Base-by-base conservation (phyloP, 179 eudicot genomes). In the Gypsophila paniculata region DNA sequence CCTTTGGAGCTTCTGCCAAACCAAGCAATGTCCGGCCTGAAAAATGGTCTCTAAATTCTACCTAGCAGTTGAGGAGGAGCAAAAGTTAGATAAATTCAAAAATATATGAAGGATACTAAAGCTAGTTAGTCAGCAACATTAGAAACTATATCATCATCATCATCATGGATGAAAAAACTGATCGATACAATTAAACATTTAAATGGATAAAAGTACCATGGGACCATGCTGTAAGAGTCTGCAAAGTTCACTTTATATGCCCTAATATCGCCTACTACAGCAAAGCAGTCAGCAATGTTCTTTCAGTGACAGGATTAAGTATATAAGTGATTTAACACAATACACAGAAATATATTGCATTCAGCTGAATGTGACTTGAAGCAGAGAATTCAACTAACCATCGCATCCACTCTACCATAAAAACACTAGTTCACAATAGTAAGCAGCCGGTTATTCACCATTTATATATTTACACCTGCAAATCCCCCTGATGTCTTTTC, bases 1-100 rank as follows among this genome's bases (percentile, higher is more conserved):
- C 97, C 49, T 85, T 81, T 36, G 97, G 99, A 51, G 91, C 96
- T 82, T 95, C 99, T 22, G 96, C 95, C 49, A 87, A 72, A 65
- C 96, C 97, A 71, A 72, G 72, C 74, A 72, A 80, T 21, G 79
- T 82, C 73, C 90, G 83, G 68, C 99, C 99, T 8, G 90, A 92
- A 76, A 86, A 91, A 81, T 91, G 96, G 25, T 84, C 87, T 72
- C 71, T 81, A 76, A 88, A 92, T 76, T 90, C 95, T 61, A 95
- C 99, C 99, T 95, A 70, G 67, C 69, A 29, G 29, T 32, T 46
- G 48, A 72, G 17, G 13, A 63, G 21, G 46, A 68, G 65, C 62
- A 26, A 66, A 19, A 49, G 14, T 68, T 7, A 51, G 39, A 39
- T 11, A 55, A 55, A 21, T 34, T 15, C 11, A 39, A 64, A 51